Evolutionary conservation across 805 yeast genomes (phyloP), one percentile per base, ranked within the genome.

Genomic region (Soucietia sequanensis): DNA sequence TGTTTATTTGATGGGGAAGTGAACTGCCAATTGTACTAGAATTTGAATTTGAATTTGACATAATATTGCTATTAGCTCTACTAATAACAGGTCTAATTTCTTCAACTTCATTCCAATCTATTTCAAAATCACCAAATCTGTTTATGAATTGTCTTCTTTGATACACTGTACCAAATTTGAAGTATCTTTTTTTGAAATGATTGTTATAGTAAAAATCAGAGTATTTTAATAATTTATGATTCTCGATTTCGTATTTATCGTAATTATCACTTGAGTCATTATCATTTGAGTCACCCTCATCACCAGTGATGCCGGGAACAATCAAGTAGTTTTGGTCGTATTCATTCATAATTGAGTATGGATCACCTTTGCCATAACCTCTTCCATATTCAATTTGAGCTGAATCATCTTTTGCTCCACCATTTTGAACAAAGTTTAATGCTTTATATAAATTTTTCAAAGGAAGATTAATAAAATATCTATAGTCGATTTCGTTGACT

Each of bases 361-460:
- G 61, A 32, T 57, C 48, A 4, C 58, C 60, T 5, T 33, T 28
- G n/a, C 62, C 65, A 31, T 59, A 64, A n/a, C n/a, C n/a, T 7
- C 29, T 22, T n/a, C 34, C 30, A 11, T 16, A 21, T n/a, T 23
- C 27, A 8, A 26, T 24, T 9, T 26, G 30, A 17, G n/a, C 20
- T 3, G 10, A 4, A 14, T 19, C 18, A 4, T 19, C 23, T 6
- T 18, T 23, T 15, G 35, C 36, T 7, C 52, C 58, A 5, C 56
- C 57, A 37, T 50, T 55, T 35, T 65, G 70, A 13, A 59, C 63
- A 29, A 52, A 43, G 31, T 70, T 61, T 27, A 76, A 56, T 2
- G 75, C 74, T 41, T 67, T 68, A 50, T 72, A 74, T 7, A 75
- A 53, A 30, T 67, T 65, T 34, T 72, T 72, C 26, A 75, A 51